Evolutionary conservation across 257 asterid genomes (phyloP), one percentile per base, ranked within the genome.

Genomic region (Solanum chiquidenum): DNA sequence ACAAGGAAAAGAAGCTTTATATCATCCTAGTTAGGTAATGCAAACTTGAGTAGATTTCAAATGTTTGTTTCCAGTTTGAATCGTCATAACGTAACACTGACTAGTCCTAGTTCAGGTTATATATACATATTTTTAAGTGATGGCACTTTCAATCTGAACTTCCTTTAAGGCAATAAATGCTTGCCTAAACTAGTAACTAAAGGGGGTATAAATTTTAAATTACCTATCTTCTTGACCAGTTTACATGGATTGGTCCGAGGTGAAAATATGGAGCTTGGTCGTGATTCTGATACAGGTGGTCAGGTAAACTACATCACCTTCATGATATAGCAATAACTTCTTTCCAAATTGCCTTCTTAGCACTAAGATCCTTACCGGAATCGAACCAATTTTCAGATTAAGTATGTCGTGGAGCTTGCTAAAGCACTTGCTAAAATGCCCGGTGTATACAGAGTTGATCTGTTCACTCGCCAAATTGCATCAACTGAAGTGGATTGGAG

Each of bases 181-280:
- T 46, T 14, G 85, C 55, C 40, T 79, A 27, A 44, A 40, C 66
- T 44, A 14, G 27, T 79, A 42, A 79, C 85, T 55, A 18, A 6
- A 27, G 31, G 40, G 66, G 25, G 5, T 18, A 76, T 38, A 62
- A 3, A 4, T 25, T n/a, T 27, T 85, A 35, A 85, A 38, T 85
- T 85, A 38, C 83, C 21, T 20, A 69, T 85, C 83, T 86, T 37
- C 86, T 89, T 91, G 85, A 87, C 89, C 91, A 93, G 96, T 90
- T 92, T 95, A 68, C 98, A 95, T 86, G 98, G 98, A 72, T 89
- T 95, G 88, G 97, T 95, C 71, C 96, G 98, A 38, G 98, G 98
- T 86, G 98, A 95, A 83, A 94, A 95, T 87, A 95, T 95, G 98
- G 98, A 95, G 92, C 98, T 95, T 87, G 98, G 98, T 87, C 94